phyloP scores from a whole-genome alignment of 2,329 filamentous ascomycete species.

The Aspergillus candidus region DNA sequence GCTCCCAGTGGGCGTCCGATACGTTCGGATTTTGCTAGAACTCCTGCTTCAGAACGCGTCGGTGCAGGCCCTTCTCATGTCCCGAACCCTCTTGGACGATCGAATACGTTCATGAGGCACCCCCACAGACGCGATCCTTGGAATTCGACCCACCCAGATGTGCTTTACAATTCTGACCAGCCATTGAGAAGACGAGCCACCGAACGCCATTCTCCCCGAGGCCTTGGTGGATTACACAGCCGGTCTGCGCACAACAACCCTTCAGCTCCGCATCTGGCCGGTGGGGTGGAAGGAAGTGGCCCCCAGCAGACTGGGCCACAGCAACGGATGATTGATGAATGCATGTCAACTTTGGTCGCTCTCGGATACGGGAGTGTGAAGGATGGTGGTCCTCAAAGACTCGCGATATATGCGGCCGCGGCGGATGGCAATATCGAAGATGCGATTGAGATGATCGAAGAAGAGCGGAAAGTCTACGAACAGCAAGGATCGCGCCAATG shows the following conservation, averaged over 20 bases:
- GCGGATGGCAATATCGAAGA: slow-evolving; percentile 38
- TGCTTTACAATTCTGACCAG: neutral
- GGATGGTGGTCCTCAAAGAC: slow-evolving; percentile 32
- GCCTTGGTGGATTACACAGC: no score
- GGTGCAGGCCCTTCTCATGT: no score
- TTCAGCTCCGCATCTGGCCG: neutral
- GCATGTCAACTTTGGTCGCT: slow-evolving; percentile 33
- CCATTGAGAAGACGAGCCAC: slow-evolving; percentile 25
- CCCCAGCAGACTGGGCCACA: neutral
- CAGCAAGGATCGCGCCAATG: slow-evolving; percentile 15
- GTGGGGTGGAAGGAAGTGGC: neutral
- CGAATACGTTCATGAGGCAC: no score
- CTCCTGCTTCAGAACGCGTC: no score
- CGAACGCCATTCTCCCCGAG: slow-evolving; percentile 19
- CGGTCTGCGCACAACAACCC: neutral
- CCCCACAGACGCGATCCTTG: slow-evolving; percentile 5
- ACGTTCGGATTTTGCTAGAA: no score
- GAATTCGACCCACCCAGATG: slow-evolving; percentile 13
- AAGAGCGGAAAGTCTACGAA: slow-evolving; percentile 41
- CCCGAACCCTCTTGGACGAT: no score
- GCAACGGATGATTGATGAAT: slow-evolving; percentile 26
- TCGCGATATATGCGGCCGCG: slow-evolving; percentile 42
- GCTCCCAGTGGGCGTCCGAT: no score
- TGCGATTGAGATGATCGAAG: slow-evolving; percentile 48
- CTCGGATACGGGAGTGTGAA: slow-evolving; percentile 37